phyloP scores from a whole-genome alignment of 1,284 basidiomycete genomes.

The Ceratobasidium sp. region DNA sequence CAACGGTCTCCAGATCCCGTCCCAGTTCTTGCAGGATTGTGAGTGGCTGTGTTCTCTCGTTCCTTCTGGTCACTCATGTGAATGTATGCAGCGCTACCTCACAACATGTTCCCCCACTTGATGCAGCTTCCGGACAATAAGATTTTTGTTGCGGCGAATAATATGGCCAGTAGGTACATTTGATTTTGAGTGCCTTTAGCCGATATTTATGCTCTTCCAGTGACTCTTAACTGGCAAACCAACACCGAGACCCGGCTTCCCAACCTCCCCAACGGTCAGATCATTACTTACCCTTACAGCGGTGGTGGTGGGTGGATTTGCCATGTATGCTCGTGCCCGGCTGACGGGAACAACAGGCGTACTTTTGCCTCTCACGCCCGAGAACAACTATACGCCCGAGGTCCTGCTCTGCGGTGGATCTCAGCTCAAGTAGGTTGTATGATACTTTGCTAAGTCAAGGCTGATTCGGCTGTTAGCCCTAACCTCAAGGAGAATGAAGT shows the following conservation, averaged over 20 bases:
- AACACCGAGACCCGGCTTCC: conserved; percentile 77
- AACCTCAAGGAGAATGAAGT: conserved; percentile 49
- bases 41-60: too few relatives aligned
- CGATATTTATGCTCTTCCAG: conserved; percentile 57
- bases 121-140: conserved; percentile 7
- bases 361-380: conserved; percentile 77
- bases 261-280: conserved; percentile 80
- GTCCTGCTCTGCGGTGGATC: conserved; percentile 87
- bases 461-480: conserved; percentile 51
- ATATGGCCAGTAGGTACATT: conserved; percentile 11
- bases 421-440: conserved; percentile 9
- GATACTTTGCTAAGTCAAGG: conserved; percentile 51
- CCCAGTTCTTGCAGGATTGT: conserved; percentile 67
- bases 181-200: not conserved
- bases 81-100: not conserved
- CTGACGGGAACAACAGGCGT: conserved; percentile 57
- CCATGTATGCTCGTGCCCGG: conserved; percentile 53
- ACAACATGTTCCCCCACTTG: conserved; percentile 28
- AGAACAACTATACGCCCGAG: conserved; percentile 75
- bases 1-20: conserved; percentile 65
- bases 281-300: conserved; percentile 87
- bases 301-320: conserved; percentile 57
- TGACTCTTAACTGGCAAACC: conserved; percentile 80
- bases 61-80: too few relatives aligned
- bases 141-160: conserved; percentile 31